Evolutionary conservation across 2,329 filamentous ascomycete genomes (phyloP).

Genomic region (Sporothrix brasiliensis): DNA sequence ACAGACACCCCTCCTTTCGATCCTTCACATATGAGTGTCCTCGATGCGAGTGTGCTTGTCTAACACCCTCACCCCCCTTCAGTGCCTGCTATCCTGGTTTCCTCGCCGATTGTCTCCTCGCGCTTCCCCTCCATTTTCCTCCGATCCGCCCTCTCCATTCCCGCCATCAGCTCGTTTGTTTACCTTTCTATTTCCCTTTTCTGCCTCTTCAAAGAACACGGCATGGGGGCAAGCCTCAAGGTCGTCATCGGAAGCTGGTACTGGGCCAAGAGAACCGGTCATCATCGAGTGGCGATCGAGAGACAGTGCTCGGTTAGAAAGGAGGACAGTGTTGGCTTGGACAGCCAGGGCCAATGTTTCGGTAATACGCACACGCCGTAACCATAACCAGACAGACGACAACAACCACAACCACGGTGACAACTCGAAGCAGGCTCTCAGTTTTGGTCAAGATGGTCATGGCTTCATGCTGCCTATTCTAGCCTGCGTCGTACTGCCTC

Average conservation of each 20-base stretch:
- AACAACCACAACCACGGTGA: background rate
- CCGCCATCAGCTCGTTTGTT: constrained; percentile 20
- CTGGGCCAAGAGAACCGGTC: background rate
- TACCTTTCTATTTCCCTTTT: background rate
- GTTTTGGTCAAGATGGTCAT: background rate
- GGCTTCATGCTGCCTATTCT: background rate
- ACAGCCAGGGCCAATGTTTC: background rate
- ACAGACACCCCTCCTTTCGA: background rate
- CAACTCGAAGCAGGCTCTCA: background rate
- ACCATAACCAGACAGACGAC: background rate
- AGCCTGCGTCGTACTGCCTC: background rate
- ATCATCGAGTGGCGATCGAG: background rate
- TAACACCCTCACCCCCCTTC: background rate
- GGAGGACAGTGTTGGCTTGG: background rate
- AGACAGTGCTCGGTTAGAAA: background rate
- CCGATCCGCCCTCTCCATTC: background rate
- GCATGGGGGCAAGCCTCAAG: background rate
- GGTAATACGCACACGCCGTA: constrained; percentile 7
- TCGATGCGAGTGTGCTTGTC: constrained; percentile 11
- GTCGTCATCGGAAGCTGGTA: background rate
- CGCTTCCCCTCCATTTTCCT: background rate
- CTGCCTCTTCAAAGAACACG: constrained; percentile 14
- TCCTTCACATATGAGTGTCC: background rate
- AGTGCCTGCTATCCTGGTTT: background rate
- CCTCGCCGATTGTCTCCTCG: background rate